Evolutionary conservation across 345 rosid genomes (phyloP), one percentile per base, ranked within the genome.

Genomic region (Corymbia maculata): DNA sequence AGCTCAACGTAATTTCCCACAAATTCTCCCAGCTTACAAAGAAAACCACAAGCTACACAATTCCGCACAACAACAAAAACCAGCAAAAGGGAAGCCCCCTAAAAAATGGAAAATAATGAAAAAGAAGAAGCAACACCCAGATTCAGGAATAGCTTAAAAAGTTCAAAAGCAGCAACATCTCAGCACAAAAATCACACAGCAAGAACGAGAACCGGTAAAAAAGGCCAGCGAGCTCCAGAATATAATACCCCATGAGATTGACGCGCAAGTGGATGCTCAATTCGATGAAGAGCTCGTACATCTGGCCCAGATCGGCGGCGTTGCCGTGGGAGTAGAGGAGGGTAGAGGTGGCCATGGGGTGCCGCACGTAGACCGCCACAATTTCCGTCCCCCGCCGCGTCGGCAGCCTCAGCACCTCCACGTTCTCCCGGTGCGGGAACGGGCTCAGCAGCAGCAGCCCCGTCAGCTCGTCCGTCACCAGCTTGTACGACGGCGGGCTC

Each of bases 301-400:
- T 95, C 97, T 98, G 98, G 13, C 99, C 99, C 93, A 98, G 95
- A 95, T 97, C 99, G 95, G 99, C 99, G 52, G 99, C 99, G 95
- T 98, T 98, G 7, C 99, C 99, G 89, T 98, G 99, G 44, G 99
- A 98, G 92, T 98, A 98, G 55, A 98, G 97, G 82, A 98, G 88
- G 87, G 99, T 97, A 51, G 98, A 92, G 86, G 94, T 94, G 50
- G 99, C 99, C 97, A 94, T 95, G 32, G 99, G 99, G 79, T 97
- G 94, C 89, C 98, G 91, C 44, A 97, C 92, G 85, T 97, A 97
- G 86, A 97, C 88, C 52, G 98, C 97, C 51, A 96, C 98, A 68
- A 98, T 93, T 96, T 97, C 97, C 4, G 95, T 92, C 47, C 99
- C 96, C 82, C 94, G 93, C 57, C 98, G 93, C 50, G 99, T 98